Base-by-base conservation (phyloP, 2,329 filamentous ascomycete species). In the Talaromyces funiculosus region DNA sequence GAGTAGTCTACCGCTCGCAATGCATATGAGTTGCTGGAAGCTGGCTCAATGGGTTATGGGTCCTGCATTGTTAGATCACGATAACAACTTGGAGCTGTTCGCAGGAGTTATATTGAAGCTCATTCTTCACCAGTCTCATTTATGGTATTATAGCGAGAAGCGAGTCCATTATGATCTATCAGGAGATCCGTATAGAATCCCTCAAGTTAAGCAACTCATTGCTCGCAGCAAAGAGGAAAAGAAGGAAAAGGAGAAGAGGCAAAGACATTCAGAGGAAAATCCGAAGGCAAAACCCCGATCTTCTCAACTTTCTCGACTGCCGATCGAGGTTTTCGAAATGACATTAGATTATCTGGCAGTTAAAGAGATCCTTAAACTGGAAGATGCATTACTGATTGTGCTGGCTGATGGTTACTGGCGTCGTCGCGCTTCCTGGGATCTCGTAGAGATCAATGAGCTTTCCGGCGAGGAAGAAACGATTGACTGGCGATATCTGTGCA, bases 11-110 rank as follows among this genome's bases (percentile, higher is more conserved):
- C 16, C 35, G 40, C 24, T 55, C 16, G 33, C 53, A 26, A 42
- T 55, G n/a, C 35, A 55, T 35, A 55, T 55, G 35, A n/a, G 33
- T 26, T 54, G 53, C 24, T 54, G 53, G 53, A 54, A 54, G 53
- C n/a, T 54, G 8, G 53, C 37, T 29, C 53, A 24, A 18, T 54
- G 53, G 53, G 33, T 38, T 22, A 3, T 54, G 8, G 53, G 53
- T 9, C 53, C 35, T 10, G 40, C 33, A 3, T 26, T 54, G 12
- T 12, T 38, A 4, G n/a, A 38, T 38, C 4, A 40, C 10, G n/a
- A 40, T 20, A 40, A 40, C 0, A 54, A 54, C 9, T 38, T 54
- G 53, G 53, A 54, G 53, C 9, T 54, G 8, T 54, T 54, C 6
- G 53, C 53, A 4, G 53, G 31, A 3, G 40, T 54, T 54, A 9